These are phyloP conservation scores for Pleurozium schreberi DNA, from an alignment of 225 moss, liverwort and hornwort species.

Conservation along the genomic window DNA sequence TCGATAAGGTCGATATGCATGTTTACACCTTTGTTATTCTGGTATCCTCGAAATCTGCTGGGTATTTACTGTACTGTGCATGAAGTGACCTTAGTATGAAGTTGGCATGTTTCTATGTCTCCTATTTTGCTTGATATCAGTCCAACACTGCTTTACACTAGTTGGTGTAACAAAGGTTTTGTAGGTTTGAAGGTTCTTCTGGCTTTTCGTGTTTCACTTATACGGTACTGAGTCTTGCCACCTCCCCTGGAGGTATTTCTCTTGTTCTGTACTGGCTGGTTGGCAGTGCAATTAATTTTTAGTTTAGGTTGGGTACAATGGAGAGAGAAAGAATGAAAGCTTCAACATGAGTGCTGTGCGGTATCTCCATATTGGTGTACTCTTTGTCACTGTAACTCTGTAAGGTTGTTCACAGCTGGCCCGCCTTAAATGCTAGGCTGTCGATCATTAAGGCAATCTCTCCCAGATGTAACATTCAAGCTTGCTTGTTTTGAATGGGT, in stretches of 20 bases:
- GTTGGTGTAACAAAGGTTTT: background rate
- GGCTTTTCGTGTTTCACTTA: background rate
- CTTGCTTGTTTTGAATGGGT: background rate
- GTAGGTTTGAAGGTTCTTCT: background rate
- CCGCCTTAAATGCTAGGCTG: background rate
- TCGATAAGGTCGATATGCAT: background rate
- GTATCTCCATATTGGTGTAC: background rate
- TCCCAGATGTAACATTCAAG: background rate
- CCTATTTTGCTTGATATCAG: background rate
- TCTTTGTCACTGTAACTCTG: background rate
- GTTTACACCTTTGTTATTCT: background rate
- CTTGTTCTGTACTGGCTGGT: background rate
- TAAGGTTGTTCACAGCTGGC: background rate
- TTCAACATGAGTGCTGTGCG: background rate
- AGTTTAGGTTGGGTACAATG: background rate
- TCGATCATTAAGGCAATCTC: background rate
- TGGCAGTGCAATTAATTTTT: background rate
- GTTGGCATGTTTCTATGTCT: background rate
- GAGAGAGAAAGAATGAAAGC: background rate
- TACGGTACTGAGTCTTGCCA: background rate
- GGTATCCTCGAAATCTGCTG: no score
- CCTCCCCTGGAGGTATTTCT: background rate
- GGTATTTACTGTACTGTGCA: background rate
- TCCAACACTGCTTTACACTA: background rate
- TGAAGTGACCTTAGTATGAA: background rate